Evolutionary conservation across 164 flowering plant species (phyloP).

Genomic region (Berberis vulgaris): DNA sequence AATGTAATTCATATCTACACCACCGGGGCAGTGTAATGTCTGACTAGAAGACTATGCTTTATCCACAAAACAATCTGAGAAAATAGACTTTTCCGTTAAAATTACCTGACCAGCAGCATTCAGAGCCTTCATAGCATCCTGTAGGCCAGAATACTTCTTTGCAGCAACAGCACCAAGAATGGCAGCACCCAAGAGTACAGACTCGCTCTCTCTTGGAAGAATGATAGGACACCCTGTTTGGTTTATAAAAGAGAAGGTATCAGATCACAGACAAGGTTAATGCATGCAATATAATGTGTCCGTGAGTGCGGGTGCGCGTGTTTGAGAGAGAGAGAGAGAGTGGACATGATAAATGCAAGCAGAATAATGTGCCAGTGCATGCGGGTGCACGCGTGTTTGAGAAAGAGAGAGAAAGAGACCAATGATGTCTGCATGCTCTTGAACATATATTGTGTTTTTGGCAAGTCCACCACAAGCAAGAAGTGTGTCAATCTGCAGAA

Average conservation of each 20-base stretch:
- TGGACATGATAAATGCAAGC: not conserved
- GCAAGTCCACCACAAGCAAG: slow-evolving; percentile 97
- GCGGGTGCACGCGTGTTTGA: slow-evolving; percentile 8
- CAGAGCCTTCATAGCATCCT: slow-evolving; percentile 80
- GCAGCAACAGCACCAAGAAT: slow-evolving; percentile 95
- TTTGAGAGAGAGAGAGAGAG: not conserved
- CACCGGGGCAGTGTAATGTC: no score
- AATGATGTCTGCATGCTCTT: slow-evolving; percentile 83
- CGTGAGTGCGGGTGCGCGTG: no score
- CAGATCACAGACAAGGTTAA: not conserved
- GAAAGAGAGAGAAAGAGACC: slow-evolving; percentile 49
- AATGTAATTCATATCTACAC: no score
- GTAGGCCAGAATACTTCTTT: slow-evolving; percentile 59
- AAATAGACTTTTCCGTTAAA: no score
- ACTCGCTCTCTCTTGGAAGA: slow-evolving; percentile 84
- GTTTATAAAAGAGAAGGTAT: not conserved
- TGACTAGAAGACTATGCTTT: no score
- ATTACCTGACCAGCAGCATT: slow-evolving; percentile 90
- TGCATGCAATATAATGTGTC: no score
- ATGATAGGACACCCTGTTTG: slow-evolving; percentile 67
- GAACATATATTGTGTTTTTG: slow-evolving; percentile 67
- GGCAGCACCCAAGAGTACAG: slow-evolving; percentile 91
- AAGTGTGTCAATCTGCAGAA: slow-evolving; percentile 64
- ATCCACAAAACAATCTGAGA: no score
- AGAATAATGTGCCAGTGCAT: not conserved